Evolutionary conservation across 1,284 basidiomycete genomes (phyloP), one percentile per base, ranked within the genome.

Genomic region (Cutaneotrichosporon sp.): DNA sequence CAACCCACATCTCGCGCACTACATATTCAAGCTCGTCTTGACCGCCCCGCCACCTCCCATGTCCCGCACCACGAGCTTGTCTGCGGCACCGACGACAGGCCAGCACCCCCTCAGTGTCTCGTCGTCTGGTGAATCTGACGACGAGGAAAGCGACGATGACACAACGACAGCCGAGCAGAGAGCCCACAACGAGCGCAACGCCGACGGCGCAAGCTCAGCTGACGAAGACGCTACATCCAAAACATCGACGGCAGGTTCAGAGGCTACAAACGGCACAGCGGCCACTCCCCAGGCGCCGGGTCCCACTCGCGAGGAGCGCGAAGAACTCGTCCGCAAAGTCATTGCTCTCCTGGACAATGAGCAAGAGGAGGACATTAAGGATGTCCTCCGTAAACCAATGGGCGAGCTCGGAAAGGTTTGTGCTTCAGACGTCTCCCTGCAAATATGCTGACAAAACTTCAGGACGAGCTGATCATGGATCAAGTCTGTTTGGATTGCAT

Each of bases 281-380:
- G 14, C 17, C 33, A 18, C 43, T 8, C 30, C 39, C 13, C 22
- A 43, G 15, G n/a, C n/a, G n/a, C 9, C 38, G 2, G 51, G 51
- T 9, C 54, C 53, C 3, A 58, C 46, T 23, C 51, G 58, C 10
- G 54, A 62, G 26, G 70, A 71, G 33, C 68, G 63, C 47, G 74
- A 76, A 40, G 76, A 78, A 36, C 74, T 90, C 10, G 81, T 90
- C 18, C 80, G 79, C 64, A 80, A 80, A 64, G 84, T 91, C 13
- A 85, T 87, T 23, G 75, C 77, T 4, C 75, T 89, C 46, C 80
- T 94, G 42, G 82, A 82, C 42, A 82, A 84, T 53, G 90, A 94
- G 72, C 83, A 86, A 55, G 90, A 92, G 73, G 90, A 93, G 55
- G 83, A 84, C 51, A 81, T 93, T 66, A 91, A 91, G 76, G 66